Evolutionary conservation across 495 filamentous ascomycete species (phyloP), one percentile per base, ranked within the genome.

Genomic region (Pseudoneurospora amorphoporcata): DNA sequence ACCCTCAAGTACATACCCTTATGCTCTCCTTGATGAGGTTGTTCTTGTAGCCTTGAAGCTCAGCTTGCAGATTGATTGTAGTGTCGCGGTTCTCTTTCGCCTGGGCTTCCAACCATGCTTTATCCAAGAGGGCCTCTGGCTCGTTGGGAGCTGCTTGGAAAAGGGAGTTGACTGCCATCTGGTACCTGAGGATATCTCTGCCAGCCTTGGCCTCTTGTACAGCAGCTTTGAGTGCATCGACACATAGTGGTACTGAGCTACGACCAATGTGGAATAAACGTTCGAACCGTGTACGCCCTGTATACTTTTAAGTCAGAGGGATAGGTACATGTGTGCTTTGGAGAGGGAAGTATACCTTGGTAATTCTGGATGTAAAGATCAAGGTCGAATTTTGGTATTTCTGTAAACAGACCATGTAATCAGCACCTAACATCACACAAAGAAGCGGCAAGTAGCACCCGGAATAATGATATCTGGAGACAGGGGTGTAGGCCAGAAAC

Each of bases 1-100:
- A 17, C 23, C 80, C 38, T 14, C 16, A 39, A 39, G 23, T 69
- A 75, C 90, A 71, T 86, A 96, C 94, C 77, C 96, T 84, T 73
- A 98, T 97, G 82, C 94, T 98, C 81, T 99, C 95, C 79, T 98
- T 98, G 74, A 99, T 93, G 42, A 98, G 81, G 74, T 98, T 99
- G 76, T 98, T 97, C 81, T 97, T 99, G 82, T 98, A 98, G 8
- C 91, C 92, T 79, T 92, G 92, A 39, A 99, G 82, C 77, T 98
- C 94, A 7, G 86, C 83, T 74, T 97, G 92, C 72, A 98, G 83
- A 68, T 91, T 88, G 45, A 92, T 87, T 2, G 88, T 90, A 76
- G 94, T 90, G 2, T 81, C 80, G 71, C 88, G 87, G 73, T 93
- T 90, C n/a, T 85, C 79, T 42, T 86, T 88, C 32, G 87, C 87